Evolutionary conservation across 2,329 filamentous ascomycete species (phyloP).

Genomic region (Sphaerostilbella broomeana): DNA sequence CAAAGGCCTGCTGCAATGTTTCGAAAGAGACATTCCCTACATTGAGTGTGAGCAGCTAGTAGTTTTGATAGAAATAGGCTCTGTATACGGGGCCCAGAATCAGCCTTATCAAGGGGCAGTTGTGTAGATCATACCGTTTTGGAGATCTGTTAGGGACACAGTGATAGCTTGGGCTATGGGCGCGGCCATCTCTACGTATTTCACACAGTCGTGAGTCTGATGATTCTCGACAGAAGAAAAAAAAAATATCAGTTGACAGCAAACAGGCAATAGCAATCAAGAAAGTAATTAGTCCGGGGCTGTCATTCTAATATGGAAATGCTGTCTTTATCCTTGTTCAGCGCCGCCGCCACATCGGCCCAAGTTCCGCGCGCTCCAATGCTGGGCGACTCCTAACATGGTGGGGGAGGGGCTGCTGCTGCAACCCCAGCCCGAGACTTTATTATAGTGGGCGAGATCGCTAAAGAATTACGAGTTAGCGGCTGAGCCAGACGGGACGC

Average conservation of each 20-base stretch:
- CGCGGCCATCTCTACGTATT: too few relatives aligned
- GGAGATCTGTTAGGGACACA: constrained; percentile 55
- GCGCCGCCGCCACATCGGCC: constrained; percentile 3
- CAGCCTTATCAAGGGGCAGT: background rate
- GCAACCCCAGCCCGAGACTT: background rate
- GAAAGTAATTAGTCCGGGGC: too few relatives aligned
- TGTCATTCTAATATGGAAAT: too few relatives aligned
- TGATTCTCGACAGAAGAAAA: too few relatives aligned
- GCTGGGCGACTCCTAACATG: background rate
- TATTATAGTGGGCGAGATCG: too few relatives aligned
- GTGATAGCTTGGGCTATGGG: constrained; percentile 50
- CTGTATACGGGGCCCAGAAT: background rate
- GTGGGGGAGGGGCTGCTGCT: constrained; percentile 5
- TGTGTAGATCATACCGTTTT: constrained; percentile 41
- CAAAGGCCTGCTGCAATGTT: constrained; percentile 73
- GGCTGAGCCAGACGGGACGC: too few relatives aligned
- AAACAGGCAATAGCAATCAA: too few relatives aligned
- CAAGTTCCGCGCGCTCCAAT: constrained; percentile 1
- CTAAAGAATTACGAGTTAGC: background rate
- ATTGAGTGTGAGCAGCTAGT: constrained; percentile 1
- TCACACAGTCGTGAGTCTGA: too few relatives aligned
- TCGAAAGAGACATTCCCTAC: constrained; percentile 61
- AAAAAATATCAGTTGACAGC: too few relatives aligned
- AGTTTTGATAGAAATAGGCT: background rate
- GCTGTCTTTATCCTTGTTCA: constrained; percentile 1